Evolutionary conservation across 2,329 filamentous ascomycete genomes (phyloP).

Genomic region (Aspergillus fructus): DNA sequence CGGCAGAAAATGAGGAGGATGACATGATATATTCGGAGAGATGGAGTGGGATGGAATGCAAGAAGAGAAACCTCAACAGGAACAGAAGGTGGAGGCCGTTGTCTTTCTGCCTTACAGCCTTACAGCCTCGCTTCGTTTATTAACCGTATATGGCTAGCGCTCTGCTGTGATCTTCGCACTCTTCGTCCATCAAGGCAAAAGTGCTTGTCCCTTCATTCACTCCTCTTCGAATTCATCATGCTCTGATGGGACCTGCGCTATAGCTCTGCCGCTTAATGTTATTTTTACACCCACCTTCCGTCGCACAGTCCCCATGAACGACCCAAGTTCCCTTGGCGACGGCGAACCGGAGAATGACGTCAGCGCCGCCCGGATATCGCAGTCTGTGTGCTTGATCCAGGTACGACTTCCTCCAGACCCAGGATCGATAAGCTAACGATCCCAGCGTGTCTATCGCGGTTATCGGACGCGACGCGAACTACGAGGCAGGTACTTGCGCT

Average conservation of each 20-base stretch:
- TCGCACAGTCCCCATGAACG: not conserved
- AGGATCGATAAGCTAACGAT: not conserved
- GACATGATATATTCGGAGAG: not conserved
- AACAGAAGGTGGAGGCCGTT: not conserved
- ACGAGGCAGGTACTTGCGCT: not conserved
- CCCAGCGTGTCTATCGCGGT: constrained; percentile 8
- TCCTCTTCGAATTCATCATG: no score
- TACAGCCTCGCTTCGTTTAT: not conserved
- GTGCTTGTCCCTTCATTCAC: not conserved
- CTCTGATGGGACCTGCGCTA: no score
- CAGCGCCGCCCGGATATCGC: not conserved
- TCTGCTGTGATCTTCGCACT: no score
- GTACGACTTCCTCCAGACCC: not conserved
- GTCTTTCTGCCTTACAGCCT: not conserved
- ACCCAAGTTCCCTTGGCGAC: not conserved
- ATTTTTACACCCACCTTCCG: no score
- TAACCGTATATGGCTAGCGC: not conserved
- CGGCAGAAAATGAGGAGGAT: not conserved
- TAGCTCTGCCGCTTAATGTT: no score
- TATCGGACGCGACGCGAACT: constrained; percentile 9
- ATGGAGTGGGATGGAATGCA: not conserved
- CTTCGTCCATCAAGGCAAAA: not conserved
- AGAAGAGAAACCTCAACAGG: not conserved
- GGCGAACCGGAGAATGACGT: not conserved
- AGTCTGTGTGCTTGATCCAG: constrained; percentile 1